These are phyloP conservation scores for Iberis pinnata DNA, from an alignment of 345 rosid genomes.

Conservation along the genomic window DNA sequence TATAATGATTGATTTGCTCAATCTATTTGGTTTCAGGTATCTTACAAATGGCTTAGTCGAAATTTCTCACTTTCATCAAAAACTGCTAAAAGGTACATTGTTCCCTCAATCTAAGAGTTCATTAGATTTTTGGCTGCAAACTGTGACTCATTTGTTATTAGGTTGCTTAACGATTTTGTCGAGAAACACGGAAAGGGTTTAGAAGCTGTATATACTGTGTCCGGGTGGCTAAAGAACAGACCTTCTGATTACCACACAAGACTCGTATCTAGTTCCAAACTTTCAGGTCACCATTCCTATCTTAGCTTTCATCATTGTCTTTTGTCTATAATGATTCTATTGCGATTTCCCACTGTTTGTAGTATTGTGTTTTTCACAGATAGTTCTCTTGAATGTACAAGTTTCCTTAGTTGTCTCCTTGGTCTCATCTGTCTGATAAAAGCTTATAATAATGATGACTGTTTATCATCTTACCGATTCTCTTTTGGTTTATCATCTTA, in stretches of 20 bases:
- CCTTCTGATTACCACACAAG: conserved; percentile 51
- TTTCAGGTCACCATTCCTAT: conserved; percentile 71
- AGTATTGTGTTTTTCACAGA: no score
- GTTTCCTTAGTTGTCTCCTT: no score
- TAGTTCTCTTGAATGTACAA: no score
- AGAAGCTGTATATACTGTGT: conserved; percentile 64
- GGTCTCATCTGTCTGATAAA: no score
- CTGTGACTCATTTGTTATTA: conserved; percentile 22
- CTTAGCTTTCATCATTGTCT: neutral
- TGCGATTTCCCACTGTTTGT: neutral
- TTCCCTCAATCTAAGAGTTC: neutral
- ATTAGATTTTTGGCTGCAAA: conserved; percentile 1
- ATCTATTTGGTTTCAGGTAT: conserved; percentile 51
- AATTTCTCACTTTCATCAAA: conserved; percentile 66
- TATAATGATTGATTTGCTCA: neutral
- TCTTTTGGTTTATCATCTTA: neutral
- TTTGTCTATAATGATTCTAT: neutral
- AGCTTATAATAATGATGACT: no score
- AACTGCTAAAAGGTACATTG: conserved; percentile 59
- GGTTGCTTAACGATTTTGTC: conserved; percentile 78
- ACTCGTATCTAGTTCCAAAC: conserved; percentile 63
- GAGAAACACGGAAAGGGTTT: conserved; percentile 45
- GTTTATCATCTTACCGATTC: no score
- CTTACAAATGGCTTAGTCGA: conserved; percentile 96
- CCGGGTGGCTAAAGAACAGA: conserved; percentile 71